Conservation (phyloP, 2,329 filamentous ascomycete species). For the Colletotrichum caudatum region DNA sequence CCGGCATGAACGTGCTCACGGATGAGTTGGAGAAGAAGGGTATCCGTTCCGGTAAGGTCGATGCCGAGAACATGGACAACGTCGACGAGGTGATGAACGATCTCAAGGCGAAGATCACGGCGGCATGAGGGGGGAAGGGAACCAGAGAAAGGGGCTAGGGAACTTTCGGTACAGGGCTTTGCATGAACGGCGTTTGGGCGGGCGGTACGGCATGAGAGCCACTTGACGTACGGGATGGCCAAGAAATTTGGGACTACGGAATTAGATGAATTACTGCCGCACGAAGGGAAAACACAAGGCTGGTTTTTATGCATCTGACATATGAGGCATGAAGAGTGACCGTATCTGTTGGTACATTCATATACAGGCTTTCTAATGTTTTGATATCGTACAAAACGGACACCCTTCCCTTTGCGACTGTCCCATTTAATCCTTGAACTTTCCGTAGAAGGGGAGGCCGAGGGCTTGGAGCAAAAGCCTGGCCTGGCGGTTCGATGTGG, state of each 20-base stretch:
- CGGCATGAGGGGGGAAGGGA: constrained; percentile 18
- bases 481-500: constrained; percentile 86
- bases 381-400: constrained; percentile 38
- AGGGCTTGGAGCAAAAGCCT: constrained; percentile 71
- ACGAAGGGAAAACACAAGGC: constrained; percentile 1
- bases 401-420: not conserved
- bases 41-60: constrained; percentile 70
- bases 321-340: constrained; percentile 12
- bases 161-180: constrained; percentile 38
- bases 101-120: constrained; percentile 61
- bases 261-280: constrained; percentile 18
- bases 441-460: constrained; percentile 80
- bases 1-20: constrained; percentile 77
- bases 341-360: constrained; percentile 40
- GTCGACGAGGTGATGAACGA: constrained; percentile 80
- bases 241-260: constrained; percentile 20
- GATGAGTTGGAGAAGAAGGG: constrained; percentile 70
- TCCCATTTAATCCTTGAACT: constrained; percentile 61
- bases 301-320: not conserved
- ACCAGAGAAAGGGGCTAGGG: constrained; percentile 18
- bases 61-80: constrained; percentile 88
- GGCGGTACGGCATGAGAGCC: constrained; percentile 24
- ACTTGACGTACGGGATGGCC: constrained; percentile 30
- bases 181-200: constrained; percentile 55
- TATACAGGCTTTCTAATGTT: constrained; percentile 38